These are phyloP conservation scores for Naegleria lovaniensis DNA, from an alignment of 208 protist genomes.

Conservation along the genomic window DNA sequence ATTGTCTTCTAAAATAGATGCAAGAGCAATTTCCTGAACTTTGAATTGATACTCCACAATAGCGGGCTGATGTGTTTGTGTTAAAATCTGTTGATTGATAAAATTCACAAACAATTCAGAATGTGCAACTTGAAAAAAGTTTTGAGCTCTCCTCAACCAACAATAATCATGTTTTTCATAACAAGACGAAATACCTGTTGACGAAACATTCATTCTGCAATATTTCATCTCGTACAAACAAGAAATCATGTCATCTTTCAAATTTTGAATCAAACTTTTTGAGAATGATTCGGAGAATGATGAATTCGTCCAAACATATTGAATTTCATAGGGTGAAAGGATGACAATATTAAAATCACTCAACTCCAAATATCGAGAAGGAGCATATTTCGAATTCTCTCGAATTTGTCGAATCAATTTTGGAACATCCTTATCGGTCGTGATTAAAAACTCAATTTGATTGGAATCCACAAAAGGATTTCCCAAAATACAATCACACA, in stretches of 20 bases:
- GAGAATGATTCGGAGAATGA: no score
- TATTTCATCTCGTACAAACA: neutral
- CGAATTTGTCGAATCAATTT: neutral
- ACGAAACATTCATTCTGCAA: neutral
- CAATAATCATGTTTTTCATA: slow-evolving; percentile 8
- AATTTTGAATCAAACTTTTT: neutral
- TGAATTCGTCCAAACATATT: neutral
- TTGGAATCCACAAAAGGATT: neutral
- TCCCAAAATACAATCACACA: neutral
- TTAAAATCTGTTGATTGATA: neutral
- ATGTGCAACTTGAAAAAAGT: neutral
- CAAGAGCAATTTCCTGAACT: no score
- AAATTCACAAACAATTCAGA: neutral
- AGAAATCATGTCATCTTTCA: neutral
- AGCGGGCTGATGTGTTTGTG: no score
- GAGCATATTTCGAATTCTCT: no score
- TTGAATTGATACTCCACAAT: neutral
- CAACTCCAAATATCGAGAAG: neutral
- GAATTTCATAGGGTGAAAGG: neutral
- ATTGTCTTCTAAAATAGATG: no score
- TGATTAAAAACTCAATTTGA: neutral
- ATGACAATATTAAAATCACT: neutral
- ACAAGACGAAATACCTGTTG: neutral
- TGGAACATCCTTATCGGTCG: neutral
- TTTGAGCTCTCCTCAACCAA: neutral